Evolutionary conservation across 2,329 filamentous ascomycete genomes (phyloP).

Genomic region (Epichloe brachyelytri): DNA sequence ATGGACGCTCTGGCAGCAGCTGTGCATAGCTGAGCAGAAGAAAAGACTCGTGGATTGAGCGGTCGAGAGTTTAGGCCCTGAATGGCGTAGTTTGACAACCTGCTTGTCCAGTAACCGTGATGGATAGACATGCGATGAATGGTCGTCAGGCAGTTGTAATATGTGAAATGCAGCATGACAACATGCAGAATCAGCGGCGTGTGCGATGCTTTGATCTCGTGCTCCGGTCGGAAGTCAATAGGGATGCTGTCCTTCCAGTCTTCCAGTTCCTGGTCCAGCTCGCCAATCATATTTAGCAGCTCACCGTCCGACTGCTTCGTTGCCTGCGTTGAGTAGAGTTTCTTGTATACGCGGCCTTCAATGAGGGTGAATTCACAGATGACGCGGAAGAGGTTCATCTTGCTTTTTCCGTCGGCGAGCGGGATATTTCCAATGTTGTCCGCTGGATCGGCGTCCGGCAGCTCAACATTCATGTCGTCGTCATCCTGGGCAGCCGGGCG

Average conservation of each 20-base stretch:
- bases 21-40: constrained; percentile 83
- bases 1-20: constrained; percentile 88
- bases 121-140: constrained; percentile 98
- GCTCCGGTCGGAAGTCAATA: constrained; percentile 89
- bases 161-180: constrained; percentile 88
- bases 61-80: constrained; percentile 84
- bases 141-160: constrained; percentile 95
- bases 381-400: constrained; percentile 86
- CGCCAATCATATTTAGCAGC: constrained; percentile 86
- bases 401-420: constrained; percentile 73
- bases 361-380: constrained; percentile 89
- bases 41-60: constrained; percentile 86
- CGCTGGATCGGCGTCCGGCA: constrained; percentile 78
- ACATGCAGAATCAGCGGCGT: constrained; percentile 90
- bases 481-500: constrained; percentile 50
- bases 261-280: constrained; percentile 79
- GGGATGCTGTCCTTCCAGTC: constrained; percentile 96
- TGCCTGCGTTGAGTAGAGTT: constrained; percentile 83
- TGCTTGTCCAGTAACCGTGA: constrained; percentile 94
- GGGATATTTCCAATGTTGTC: constrained; percentile 95
- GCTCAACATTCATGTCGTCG: constrained; percentile 82
- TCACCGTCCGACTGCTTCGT: constrained; percentile 87
- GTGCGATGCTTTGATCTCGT: constrained; percentile 87
- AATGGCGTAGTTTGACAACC: constrained; percentile 87
- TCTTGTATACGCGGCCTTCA: constrained; percentile 87